Evolutionary conservation across 352 stramenopile genomes (phyloP).

Genomic region (Globisporangium echinulatum): DNA sequence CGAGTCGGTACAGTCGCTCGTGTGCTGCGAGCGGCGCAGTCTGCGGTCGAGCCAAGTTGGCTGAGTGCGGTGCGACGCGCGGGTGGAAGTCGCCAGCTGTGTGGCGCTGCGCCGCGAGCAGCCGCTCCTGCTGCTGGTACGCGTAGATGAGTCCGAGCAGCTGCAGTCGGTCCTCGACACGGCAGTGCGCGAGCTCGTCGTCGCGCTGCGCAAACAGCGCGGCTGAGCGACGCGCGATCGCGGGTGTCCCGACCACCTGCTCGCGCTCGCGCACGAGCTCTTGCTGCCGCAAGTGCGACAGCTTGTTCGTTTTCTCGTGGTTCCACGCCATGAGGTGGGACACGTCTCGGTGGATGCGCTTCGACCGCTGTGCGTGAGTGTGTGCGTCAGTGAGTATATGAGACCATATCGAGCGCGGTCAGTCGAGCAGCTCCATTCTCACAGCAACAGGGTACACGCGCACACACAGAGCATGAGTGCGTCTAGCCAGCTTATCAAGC

Average conservation of each 20-base stretch:
- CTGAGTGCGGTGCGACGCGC: conserved; percentile 47
- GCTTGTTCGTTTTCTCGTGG: conserved; percentile 45
- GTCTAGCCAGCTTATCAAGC: not conserved
- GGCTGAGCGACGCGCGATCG: conserved; percentile 26
- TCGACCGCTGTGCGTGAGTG: conserved; percentile 35
- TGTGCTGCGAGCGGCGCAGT: conserved; percentile 20
- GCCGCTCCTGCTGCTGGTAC: conserved; percentile 54
- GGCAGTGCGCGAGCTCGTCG: conserved; percentile 51
- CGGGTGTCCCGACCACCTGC: conserved; percentile 24
- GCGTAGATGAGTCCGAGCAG: conserved; percentile 65
- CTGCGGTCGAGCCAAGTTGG: conserved; percentile 21
- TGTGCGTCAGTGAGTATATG: not conserved
- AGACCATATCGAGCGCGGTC: not conserved
- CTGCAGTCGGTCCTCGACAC: conserved; percentile 64
- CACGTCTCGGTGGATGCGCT: conserved; percentile 43
- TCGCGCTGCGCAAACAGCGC: conserved; percentile 25
- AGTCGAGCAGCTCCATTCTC: not conserved
- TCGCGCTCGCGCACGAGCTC: conserved; percentile 24
- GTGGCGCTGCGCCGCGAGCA: conserved; percentile 14
- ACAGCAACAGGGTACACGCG: not conserved
- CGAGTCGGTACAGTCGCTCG: conserved; percentile 48
- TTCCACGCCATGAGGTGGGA: conserved; percentile 65
- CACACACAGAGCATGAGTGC: not conserved
- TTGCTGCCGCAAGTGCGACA: conserved; percentile 31
- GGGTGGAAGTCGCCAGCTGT: conserved; percentile 17